phyloP scores from a whole-genome alignment of 371 early-diverging fungal genomes.

The Mucor irregularis region DNA sequence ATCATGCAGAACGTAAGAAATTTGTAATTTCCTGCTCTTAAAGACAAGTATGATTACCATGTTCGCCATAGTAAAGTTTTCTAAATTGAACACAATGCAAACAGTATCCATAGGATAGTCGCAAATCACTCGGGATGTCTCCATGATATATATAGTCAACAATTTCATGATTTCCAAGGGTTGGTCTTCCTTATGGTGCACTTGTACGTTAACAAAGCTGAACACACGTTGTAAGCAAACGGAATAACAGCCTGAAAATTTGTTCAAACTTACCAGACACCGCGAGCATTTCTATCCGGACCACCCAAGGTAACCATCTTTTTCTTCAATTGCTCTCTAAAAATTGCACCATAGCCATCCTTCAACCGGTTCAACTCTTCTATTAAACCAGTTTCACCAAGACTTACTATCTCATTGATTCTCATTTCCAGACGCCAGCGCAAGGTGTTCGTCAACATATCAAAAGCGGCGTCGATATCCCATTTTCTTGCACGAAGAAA shows the following conservation, averaged over 20 bases:
- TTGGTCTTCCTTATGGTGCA: slow-evolving; percentile 52
- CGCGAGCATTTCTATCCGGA: slow-evolving; percentile 55
- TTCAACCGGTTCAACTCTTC: slow-evolving; percentile 38
- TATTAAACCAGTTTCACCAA: slow-evolving; percentile 53
- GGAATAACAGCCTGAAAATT: too few relatives aligned
- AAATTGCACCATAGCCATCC: slow-evolving; percentile 10
- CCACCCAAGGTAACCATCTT: slow-evolving; percentile 48
- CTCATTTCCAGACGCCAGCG: slow-evolving; percentile 66
- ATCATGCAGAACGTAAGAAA: not conserved
- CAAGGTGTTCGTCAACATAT: slow-evolving; percentile 62
- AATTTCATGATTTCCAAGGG: slow-evolving; percentile 49
- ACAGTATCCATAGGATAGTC: slow-evolving; percentile 49
- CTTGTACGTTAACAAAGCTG: slow-evolving; percentile 57
- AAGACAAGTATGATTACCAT: too few relatives aligned
- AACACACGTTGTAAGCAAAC: not conserved
- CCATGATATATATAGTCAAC: slow-evolving; percentile 74
- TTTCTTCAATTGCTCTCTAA: slow-evolving; percentile 12
- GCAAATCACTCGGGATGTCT: slow-evolving; percentile 73
- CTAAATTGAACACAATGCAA: slow-evolving; percentile 78
- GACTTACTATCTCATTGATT: slow-evolving; percentile 53
- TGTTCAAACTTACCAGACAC: slow-evolving; percentile 54
- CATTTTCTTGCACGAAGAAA: slow-evolving; percentile 81
- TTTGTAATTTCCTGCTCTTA: too few relatives aligned
- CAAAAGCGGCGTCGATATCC: slow-evolving; percentile 67
- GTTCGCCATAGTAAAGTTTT: slow-evolving; percentile 76